These are phyloP conservation scores for Scutellaria galericulata DNA, from an alignment of 257 asterid genomes.

Conservation along the genomic window DNA sequence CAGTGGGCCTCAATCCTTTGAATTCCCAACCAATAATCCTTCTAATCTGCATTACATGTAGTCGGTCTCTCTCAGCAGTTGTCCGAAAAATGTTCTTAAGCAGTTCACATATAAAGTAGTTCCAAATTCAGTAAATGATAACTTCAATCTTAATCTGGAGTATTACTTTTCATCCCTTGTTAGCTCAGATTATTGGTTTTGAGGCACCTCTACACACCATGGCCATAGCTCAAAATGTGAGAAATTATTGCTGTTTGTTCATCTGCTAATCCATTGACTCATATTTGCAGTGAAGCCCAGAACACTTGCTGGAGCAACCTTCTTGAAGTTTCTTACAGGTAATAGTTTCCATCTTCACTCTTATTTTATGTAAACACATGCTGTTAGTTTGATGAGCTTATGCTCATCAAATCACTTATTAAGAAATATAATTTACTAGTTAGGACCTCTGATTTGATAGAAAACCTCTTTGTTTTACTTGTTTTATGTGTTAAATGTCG, in stretches of 20 bases:
- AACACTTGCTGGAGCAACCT: constrained; percentile 84
- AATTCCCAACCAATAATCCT: neutral
- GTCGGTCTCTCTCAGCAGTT: constrained; percentile 1
- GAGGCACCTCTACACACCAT: no score
- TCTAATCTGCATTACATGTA: constrained; percentile 15
- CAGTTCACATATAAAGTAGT: constrained; percentile 5
- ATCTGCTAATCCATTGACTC: constrained; percentile 29
- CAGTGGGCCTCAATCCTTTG: constrained; percentile 27
- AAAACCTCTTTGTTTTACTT: neutral
- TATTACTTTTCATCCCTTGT: no score
- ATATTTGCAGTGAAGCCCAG: constrained; percentile 87
- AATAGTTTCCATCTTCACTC: constrained; percentile 36
- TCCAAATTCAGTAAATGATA: constrained; percentile 15
- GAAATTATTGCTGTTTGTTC: constrained; percentile 22
- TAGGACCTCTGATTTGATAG: neutral
- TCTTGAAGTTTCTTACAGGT: constrained; percentile 95
- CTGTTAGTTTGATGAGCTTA: constrained; percentile 21
- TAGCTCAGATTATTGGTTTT: no score
- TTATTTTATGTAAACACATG: neutral
- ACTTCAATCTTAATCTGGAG: constrained; percentile 11
- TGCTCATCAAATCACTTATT: constrained; percentile 15
- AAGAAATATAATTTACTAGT: neutral
- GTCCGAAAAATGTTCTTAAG: constrained; percentile 14
- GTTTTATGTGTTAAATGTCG: constrained; percentile 11
- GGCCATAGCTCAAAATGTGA: no score